Conservation (phyloP, 306 rosid genomes). For the Gastrolobium villosum region DNA sequence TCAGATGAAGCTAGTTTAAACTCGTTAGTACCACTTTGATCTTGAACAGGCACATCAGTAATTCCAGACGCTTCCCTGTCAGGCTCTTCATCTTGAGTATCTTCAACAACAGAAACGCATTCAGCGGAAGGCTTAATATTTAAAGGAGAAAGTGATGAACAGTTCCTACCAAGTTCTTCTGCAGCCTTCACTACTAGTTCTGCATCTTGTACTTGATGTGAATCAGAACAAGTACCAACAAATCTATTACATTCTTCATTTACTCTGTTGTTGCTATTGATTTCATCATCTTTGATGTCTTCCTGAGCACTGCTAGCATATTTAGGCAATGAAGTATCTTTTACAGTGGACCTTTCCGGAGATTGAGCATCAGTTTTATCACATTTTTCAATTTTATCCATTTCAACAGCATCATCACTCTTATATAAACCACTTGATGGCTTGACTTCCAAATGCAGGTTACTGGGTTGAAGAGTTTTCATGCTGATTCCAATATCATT, state of each 20-base stretch:
- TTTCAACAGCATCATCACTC: slow-evolving; percentile 39
- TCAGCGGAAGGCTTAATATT: slow-evolving; percentile 46
- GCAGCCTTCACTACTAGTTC: slow-evolving; percentile 38
- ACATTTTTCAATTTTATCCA: slow-evolving; percentile 41
- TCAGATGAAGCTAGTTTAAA: slow-evolving; percentile 46
- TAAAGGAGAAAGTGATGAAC: slow-evolving; percentile 37
- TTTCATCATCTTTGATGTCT: slow-evolving; percentile 44
- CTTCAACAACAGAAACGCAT: slow-evolving; percentile 43
- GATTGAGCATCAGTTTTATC: slow-evolving; percentile 48
- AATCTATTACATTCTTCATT: slow-evolving; percentile 34
- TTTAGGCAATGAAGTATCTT: slow-evolving; percentile 32
- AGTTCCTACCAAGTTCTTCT: slow-evolving; percentile 40
- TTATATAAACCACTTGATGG: slow-evolving; percentile 38
- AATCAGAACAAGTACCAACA: slow-evolving; percentile 34
- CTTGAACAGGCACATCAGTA: slow-evolving; percentile 50
- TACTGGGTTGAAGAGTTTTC: slow-evolving; percentile 33
- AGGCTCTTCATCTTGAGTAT: slow-evolving; percentile 41
- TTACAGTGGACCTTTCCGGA: slow-evolving; percentile 38
- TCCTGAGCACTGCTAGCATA: slow-evolving; percentile 39
- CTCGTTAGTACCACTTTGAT: slow-evolving; percentile 43
- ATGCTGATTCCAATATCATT: slow-evolving; percentile 14
- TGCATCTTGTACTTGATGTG: slow-evolving; percentile 42
- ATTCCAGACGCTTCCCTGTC: slow-evolving; percentile 48
- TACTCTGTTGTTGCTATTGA: slow-evolving; percentile 25
- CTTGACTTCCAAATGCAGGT: slow-evolving; percentile 37